phyloP scores from a whole-genome alignment of 805 yeast genomes.

The Metschnikowia proteae region DNA sequence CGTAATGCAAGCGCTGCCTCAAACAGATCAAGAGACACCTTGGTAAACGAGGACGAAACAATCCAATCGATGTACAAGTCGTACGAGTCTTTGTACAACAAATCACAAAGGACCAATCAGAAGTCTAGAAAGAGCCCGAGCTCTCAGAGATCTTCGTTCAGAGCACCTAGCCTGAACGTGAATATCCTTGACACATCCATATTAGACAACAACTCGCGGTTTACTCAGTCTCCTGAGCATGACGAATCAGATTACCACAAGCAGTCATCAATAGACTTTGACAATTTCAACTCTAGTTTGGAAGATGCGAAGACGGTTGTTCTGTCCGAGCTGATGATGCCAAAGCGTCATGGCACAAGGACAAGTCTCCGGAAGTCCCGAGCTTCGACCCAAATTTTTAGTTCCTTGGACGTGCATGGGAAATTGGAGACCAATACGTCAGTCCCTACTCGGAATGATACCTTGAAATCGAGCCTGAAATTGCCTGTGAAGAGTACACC shows the following conservation, averaged over 20 bases:
- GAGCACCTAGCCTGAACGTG: conserved; percentile 11
- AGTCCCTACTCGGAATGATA: neutral
- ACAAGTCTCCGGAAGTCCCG: conserved; percentile 18
- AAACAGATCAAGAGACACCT: conserved; percentile 25
- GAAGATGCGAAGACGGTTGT: conserved; percentile 7
- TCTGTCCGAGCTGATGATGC: conserved; percentile 3
- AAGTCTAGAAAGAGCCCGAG: neutral
- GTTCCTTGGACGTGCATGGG: conserved; percentile 21
- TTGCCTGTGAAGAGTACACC: neutral
- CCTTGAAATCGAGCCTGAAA: neutral
- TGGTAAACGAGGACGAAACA: conserved; percentile 20
- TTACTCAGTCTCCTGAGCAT: conserved; percentile 6
- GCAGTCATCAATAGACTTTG: conserved; percentile 7
- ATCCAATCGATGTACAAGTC: conserved; percentile 26
- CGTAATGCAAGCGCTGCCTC: conserved; percentile 4
- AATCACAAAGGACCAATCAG: conserved; percentile 1
- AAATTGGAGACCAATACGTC: conserved; percentile 1
- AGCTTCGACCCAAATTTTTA: conserved; percentile 32
- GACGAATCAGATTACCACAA: neutral
- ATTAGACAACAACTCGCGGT: conserved; percentile 15
- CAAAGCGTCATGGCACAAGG: conserved; percentile 12
- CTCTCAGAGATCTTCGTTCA: conserved; percentile 11
- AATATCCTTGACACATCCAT: conserved; percentile 24
- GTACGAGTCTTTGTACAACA: conserved; percentile 19
- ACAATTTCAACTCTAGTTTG: conserved; percentile 3